Base-by-base conservation (phyloP, 1,284 basidiomycete species). In the Quambalaria eucalypti region DNA sequence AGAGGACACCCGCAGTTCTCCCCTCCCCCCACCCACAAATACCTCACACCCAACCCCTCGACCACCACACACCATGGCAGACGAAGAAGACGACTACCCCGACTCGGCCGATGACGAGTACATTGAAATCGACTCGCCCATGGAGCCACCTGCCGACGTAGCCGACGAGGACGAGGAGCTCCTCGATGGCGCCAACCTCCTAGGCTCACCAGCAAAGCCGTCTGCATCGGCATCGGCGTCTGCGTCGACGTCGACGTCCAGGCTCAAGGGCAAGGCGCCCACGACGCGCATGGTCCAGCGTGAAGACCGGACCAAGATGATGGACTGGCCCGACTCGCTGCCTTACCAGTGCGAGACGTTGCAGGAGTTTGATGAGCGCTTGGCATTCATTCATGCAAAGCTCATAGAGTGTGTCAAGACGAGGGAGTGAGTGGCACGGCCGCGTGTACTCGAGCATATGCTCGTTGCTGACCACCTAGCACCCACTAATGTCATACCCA, bases 261-360 rank as follows among this genome's bases (percentile, higher is more conserved):
- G 19, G 25, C 33, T 29, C 23, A 52, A 39, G 16, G 29, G 26
- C 38, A 42, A 49, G 25, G n/a, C n/a, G n/a, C n/a, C n/a, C n/a
- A n/a, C n/a, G n/a, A n/a, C n/a, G n/a, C n/a, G n/a, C n/a, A n/a
- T n/a, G n/a, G 38, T 30, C 12, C 25, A 55, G 30, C 23, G 16
- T 5, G 49, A 56, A 21, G 49, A 56, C 12, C 31, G 54, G 6
- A 31, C 10, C 10, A 31, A 50, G 30, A 44, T 56, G 50, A 28
- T 56, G 50, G 70, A 75, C 6, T 77, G 73, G 47, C 68, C 69
- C 0, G 40, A 64, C 12, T 60, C 56, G 19, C 54, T 96, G 44
- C 90, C 91, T 1, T 95, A 93, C 76, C 80, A 82, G 64, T 83
- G 87, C 62, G 90, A 95, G 77, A 79, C 85, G 0, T 80, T 88